Base-by-base conservation (phyloP, 2,329 filamentous ascomycete genomes). In the Stenocarpella maydis region DNA sequence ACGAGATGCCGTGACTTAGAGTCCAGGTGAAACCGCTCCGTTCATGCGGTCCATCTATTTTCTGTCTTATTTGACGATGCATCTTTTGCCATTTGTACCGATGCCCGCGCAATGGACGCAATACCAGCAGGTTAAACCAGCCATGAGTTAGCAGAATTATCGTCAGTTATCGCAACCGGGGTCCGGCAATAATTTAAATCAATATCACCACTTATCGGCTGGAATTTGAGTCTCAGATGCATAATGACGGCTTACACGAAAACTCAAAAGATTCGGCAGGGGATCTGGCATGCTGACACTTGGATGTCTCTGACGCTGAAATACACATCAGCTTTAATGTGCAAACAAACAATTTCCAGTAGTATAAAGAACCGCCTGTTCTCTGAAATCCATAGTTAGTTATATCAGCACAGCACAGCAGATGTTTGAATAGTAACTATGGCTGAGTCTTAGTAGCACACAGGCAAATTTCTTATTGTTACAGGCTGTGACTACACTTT, bases 1-100 rank as follows among this genome's bases (percentile, higher is more conserved):
- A 63, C 58, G 43, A 49, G 43, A 63, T 63, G 58, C 43, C 28
- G 58, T 24, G n/a, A 49, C 28, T 31, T 7, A 37, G 19, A 37
- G 12, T 49, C 28, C 26, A 37, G 41, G 19, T n/a, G 58, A 63
- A 63, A 63, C 58, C 7, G 28, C 26, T 24, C 49, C 4, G 26
- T 37, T 63, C 7, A 63, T 63, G 58, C 58, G 21, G 19, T n/a
- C 24, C 58, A 12, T 15, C 4, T 4, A 49, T 26, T 45, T 26
- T 24, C 15, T 28, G 17, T 15, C 28, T 15, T 49, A 24, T 8
- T 19, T 3, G 21, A 1, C 8, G 8, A 37, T 19, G 14, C 14
- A 31, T 10, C 2, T 17, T 5, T 49, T 15, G 28, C 43, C 19
- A 24, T 47, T 8, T 34, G 5, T 21, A 17, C 19, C 7, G 34